phyloP scores from a whole-genome alignment of 495 filamentous ascomycete genomes.

The Xylaria venustula region DNA sequence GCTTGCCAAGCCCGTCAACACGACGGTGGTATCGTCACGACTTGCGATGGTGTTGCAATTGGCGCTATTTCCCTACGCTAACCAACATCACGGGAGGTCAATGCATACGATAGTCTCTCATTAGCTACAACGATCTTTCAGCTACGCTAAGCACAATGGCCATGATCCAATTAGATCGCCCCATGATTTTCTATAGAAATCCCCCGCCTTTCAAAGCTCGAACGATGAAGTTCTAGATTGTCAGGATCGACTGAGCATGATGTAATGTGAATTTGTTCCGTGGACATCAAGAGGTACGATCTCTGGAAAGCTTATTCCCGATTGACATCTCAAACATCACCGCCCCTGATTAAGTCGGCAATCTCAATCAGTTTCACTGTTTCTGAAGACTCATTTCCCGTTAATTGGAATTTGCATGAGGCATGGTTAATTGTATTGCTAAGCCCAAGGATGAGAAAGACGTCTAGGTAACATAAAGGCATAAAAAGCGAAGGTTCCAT shows the following conservation, averaged over 20 bases:
- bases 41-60: not conserved
- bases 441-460: not conserved
- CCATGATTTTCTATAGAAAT: not conserved
- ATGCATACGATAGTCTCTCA: not conserved
- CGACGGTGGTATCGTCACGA: not conserved
- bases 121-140: not conserved
- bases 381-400: no score
- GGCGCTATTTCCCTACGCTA: not conserved
- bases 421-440: not conserved
- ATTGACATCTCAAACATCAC: no score
- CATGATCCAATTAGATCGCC: not conserved
- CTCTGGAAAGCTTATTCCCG: no score
- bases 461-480: conserved; percentile 10
- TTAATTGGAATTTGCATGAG: not conserved
- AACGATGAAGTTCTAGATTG: not conserved
- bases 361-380: not conserved
- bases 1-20: not conserved
- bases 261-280: not conserved
- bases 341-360: no score
- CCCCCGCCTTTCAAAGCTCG: not conserved
- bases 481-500: not conserved
- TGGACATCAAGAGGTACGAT: not conserved
- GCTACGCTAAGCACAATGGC: not conserved
- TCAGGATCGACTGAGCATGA: not conserved
- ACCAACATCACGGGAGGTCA: not conserved